Percentiles rank a stretch among this genome's conserved stretches.
These are phyloP conservation scores for Exobasidium rhododendri DNA, from an alignment of 1,284 basidiomycete species.

Conservation along the genomic window DNA sequence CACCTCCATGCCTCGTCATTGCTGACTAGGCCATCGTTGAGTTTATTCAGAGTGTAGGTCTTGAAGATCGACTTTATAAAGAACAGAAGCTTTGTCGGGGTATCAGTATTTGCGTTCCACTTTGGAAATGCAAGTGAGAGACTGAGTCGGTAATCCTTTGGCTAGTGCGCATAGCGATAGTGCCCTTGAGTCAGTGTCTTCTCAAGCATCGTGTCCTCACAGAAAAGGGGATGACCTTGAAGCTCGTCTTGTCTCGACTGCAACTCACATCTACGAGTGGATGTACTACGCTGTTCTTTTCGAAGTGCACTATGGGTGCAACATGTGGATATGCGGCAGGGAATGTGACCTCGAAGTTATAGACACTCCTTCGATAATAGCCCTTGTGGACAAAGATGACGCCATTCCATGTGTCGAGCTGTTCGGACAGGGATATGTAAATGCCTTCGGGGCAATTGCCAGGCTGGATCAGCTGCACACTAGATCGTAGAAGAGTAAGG, in stretches of 20 bases:
- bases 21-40: slow-evolving; percentile 24
- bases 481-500: background rate
- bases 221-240: too few relatives aligned
- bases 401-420: slow-evolving; percentile 27
- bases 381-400: slow-evolving; percentile 37
- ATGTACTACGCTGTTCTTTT: slow-evolving; percentile 28
- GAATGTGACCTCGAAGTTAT: slow-evolving; percentile 42
- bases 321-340: slow-evolving; percentile 23
- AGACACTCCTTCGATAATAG: slow-evolving; percentile 33
- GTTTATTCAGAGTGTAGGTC: slow-evolving; percentile 20
- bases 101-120: slow-evolving; percentile 29
- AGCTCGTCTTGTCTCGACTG: too few relatives aligned
- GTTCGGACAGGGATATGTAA: slow-evolving; percentile 31
- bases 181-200: too few relatives aligned
- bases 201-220: too few relatives aligned
- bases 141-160: background rate
- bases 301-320: slow-evolving; percentile 35
- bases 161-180: background rate
- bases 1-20: slow-evolving; percentile 30
- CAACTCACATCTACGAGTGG: slow-evolving; percentile 30
- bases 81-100: slow-evolving; percentile 25
- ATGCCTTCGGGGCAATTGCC: slow-evolving; percentile 31
- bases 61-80: slow-evolving; percentile 29
- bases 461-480: slow-evolving; percentile 25
- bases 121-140: slow-evolving; percentile 1